Conservation (phyloP, 805 yeast genomes). For the Metschnikowia continentalis region DNA sequence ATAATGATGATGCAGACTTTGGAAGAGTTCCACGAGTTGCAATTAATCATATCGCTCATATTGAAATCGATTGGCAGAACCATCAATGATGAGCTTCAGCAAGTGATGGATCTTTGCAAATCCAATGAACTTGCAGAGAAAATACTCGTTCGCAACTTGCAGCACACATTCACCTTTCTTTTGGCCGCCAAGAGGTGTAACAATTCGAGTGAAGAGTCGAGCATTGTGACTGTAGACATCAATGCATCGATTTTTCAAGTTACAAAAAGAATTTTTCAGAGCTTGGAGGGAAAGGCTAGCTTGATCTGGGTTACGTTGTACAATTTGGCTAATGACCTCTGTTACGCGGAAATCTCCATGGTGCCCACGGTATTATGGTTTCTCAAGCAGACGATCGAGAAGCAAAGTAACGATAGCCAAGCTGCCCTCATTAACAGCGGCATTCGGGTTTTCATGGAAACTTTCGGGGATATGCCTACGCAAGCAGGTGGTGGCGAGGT, state of each 20-base stretch:
- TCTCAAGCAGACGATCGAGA: slow-evolving; percentile 17
- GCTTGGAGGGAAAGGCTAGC: slow-evolving; percentile 4
- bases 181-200: slow-evolving; percentile 10
- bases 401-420: slow-evolving; percentile 7
- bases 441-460: slow-evolving; percentile 16
- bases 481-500: not conserved
- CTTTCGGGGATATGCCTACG: not conserved
- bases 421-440: slow-evolving; percentile 24
- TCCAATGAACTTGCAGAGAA: slow-evolving; percentile 7
- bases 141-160: slow-evolving; percentile 8
- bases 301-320: slow-evolving; percentile 27
- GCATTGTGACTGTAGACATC: slow-evolving; percentile 1
- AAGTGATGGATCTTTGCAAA: not conserved
- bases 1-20: slow-evolving; percentile 6
- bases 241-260: not conserved
- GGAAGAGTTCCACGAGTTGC: slow-evolving; percentile 13
- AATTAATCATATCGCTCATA: slow-evolving; percentile 6
- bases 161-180: slow-evolving; percentile 8
- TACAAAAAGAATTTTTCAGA: not conserved
- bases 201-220: not conserved
- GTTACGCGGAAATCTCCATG: slow-evolving; percentile 25
- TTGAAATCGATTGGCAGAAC: slow-evolving; percentile 5
- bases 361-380: slow-evolving; percentile 19
- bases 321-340: slow-evolving; percentile 28
- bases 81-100: slow-evolving; percentile 4